These are phyloP conservation scores for Agaricus blazei DNA, from an alignment of 768 basidiomycete genomes.

Conservation along the genomic window DNA sequence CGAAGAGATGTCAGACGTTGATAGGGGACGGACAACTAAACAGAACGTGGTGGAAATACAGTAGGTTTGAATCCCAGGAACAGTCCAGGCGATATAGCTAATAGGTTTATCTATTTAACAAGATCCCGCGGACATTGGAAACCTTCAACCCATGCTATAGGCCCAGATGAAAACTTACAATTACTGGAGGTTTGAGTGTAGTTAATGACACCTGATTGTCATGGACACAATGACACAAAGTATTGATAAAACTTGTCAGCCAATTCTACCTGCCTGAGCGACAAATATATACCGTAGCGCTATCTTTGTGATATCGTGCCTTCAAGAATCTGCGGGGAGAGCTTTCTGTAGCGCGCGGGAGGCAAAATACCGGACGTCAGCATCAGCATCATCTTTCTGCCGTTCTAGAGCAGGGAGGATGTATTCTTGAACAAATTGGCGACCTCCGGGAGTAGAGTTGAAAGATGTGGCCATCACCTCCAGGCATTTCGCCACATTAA, in stretches of 20 bases:
- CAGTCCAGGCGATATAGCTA: not conserved
- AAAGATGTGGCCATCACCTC: slow-evolving; percentile 82
- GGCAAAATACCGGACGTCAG: slow-evolving; percentile 96
- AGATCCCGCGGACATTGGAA: not conserved
- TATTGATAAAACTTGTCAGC: no score
- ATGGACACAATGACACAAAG: no score
- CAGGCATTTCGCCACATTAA: slow-evolving; percentile 95
- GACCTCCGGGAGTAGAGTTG: slow-evolving; percentile 60
- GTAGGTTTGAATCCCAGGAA: no score
- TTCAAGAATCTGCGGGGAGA: slow-evolving; percentile 10
- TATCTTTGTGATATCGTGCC: not conserved
- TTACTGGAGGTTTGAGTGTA: no score
- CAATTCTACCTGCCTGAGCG: not conserved
- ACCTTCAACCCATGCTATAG: not conserved
- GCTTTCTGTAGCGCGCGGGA: slow-evolving; percentile 69
- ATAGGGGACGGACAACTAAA: no score
- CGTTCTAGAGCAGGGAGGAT: slow-evolving; percentile 82
- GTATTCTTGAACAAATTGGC: slow-evolving; percentile 64
- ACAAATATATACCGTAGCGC: not conserved
- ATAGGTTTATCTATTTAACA: not conserved
- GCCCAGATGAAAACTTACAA: no score
- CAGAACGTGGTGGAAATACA: no score
- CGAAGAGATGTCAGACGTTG: no score
- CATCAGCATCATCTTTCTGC: slow-evolving; percentile 84
- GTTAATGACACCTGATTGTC: no score